phyloP scores from a whole-genome alignment of 331 rosid species.

The Pyracantha coccinea region DNA sequence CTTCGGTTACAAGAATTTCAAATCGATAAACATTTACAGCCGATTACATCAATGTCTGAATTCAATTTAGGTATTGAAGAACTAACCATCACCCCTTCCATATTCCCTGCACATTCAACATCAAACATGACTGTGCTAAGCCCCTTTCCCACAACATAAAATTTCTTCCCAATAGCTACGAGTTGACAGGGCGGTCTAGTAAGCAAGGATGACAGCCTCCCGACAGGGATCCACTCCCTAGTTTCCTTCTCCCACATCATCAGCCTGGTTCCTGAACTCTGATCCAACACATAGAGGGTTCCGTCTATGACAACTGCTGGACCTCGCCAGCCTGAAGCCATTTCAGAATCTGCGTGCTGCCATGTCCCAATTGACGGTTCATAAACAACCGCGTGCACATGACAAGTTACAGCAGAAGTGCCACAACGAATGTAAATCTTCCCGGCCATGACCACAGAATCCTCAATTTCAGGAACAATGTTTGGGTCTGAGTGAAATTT shows the following conservation, averaged over 20 bases:
- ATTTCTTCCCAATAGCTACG: conserved; percentile 63
- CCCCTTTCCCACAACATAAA: conserved; percentile 69
- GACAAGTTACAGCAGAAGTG: conserved; percentile 39
- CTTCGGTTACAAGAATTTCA: conserved; percentile 21
- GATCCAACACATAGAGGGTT: conserved; percentile 58
- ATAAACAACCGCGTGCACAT: conserved; percentile 48
- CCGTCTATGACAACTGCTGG: conserved; percentile 70
- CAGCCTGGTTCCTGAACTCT: conserved; percentile 63
- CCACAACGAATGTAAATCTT: conserved; percentile 60
- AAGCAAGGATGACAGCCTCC: conserved; percentile 72
- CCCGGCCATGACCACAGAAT: conserved; percentile 68
- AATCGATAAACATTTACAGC: conserved; percentile 66
- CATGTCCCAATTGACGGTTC: conserved; percentile 70
- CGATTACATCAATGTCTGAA: conserved; percentile 49
- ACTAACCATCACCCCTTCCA: conserved; percentile 52
- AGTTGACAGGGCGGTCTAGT: conserved; percentile 82
- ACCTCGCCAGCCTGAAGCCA: conserved; percentile 86
- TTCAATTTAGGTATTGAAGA: conserved; percentile 60
- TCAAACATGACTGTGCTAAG: conserved; percentile 76
- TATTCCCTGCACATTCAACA: conserved; percentile 42
- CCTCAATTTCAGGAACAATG: conserved; percentile 58
- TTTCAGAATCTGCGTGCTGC: conserved; percentile 68
- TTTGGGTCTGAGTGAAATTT: conserved; percentile 43
- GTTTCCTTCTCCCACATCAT: conserved; percentile 63
- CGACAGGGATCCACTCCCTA: conserved; percentile 60